phyloP scores from a whole-genome alignment of 2,329 filamentous ascomycete genomes.

The Cercospora beticola region DNA sequence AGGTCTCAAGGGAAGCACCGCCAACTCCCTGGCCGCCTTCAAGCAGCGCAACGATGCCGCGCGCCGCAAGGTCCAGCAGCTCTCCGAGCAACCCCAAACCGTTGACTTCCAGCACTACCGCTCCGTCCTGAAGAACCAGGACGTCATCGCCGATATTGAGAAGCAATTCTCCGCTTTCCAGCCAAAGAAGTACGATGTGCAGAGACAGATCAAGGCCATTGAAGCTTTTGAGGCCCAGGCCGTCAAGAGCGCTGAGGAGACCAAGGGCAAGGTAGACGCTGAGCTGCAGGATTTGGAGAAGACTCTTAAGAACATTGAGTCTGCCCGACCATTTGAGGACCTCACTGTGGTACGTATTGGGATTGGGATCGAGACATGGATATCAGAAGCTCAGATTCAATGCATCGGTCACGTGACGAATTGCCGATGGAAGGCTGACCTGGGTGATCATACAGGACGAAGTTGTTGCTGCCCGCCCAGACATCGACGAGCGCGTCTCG shows the following conservation, averaged over 20 bases:
- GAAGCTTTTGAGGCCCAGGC: conserved; percentile 97
- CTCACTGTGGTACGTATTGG: conserved; percentile 83
- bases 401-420: conserved; percentile 11
- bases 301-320: conserved; percentile 96
- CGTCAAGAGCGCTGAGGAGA: conserved; percentile 93
- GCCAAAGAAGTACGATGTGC: conserved; percentile 88
- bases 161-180: conserved; percentile 90
- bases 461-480: conserved; percentile 87
- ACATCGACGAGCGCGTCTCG: conserved; percentile 94
- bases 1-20: conserved; percentile 93
- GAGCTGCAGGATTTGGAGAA: conserved; percentile 92
- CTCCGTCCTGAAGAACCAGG: conserved; percentile 88
- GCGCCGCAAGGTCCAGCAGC: conserved; percentile 83
- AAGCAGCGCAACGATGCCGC: conserved; percentile 99
- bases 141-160: conserved; percentile 95
- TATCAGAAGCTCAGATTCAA: background rate
- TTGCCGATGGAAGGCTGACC: background rate
- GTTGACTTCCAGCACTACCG: conserved; percentile 96
- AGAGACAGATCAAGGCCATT: conserved; percentile 94
- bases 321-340: conserved; percentile 91
- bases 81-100: conserved; percentile 78
- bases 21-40: conserved; percentile 86
- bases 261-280: conserved; percentile 91
- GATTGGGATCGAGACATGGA: background rate
- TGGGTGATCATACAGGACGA: conserved; percentile 67